Evolutionary conservation across 495 filamentous ascomycete species (phyloP).

Genomic region (Antarctomyces pellizariae): DNA sequence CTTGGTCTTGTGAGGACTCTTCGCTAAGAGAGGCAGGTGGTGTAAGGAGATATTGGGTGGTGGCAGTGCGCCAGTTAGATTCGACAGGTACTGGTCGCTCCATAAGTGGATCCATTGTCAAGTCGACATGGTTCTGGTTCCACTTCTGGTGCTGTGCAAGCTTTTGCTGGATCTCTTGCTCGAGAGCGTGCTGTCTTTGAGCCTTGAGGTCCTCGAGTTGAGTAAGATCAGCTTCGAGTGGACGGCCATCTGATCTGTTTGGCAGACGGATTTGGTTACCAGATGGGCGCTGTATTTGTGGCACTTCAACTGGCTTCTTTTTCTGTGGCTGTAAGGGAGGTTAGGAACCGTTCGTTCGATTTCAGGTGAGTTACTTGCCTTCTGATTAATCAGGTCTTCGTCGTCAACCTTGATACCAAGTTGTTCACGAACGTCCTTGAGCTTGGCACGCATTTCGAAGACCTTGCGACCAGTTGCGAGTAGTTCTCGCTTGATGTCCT

Average conservation of each 20-base stretch:
- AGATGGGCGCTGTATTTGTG: slow-evolving; percentile 28
- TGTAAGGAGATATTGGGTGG: slow-evolving; percentile 63
- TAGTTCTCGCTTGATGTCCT: slow-evolving; percentile 52
- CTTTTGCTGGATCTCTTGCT: slow-evolving; percentile 55
- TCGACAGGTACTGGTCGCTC: no score
- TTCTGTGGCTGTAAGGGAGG: slow-evolving; percentile 30
- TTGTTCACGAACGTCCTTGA: slow-evolving; percentile 73
- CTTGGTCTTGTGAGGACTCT: slow-evolving; percentile 19
- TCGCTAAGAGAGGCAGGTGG: slow-evolving; percentile 63
- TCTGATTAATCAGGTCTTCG: slow-evolving; percentile 85
- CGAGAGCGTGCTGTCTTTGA: slow-evolving; percentile 62
- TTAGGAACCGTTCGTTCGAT: neutral
- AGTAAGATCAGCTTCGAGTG: slow-evolving; percentile 52
- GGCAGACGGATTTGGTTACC: slow-evolving; percentile 40
- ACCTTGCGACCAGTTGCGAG: slow-evolving; percentile 47
- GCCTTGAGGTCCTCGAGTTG: slow-evolving; percentile 49
- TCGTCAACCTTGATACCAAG: slow-evolving; percentile 79
- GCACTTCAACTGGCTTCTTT: slow-evolving; percentile 35
- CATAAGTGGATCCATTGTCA: slow-evolving; percentile 59
- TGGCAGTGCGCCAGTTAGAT: slow-evolving; percentile 50
- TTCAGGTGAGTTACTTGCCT: slow-evolving; percentile 29
- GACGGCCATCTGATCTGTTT: slow-evolving; percentile 42
- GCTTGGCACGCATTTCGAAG: slow-evolving; percentile 53
- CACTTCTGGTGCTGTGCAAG: slow-evolving; percentile 63
- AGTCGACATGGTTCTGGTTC: slow-evolving; percentile 66